These are phyloP conservation scores for Lactifluus piperatus DNA, from an alignment of 768 basidiomycete species.

Conservation along the genomic window DNA sequence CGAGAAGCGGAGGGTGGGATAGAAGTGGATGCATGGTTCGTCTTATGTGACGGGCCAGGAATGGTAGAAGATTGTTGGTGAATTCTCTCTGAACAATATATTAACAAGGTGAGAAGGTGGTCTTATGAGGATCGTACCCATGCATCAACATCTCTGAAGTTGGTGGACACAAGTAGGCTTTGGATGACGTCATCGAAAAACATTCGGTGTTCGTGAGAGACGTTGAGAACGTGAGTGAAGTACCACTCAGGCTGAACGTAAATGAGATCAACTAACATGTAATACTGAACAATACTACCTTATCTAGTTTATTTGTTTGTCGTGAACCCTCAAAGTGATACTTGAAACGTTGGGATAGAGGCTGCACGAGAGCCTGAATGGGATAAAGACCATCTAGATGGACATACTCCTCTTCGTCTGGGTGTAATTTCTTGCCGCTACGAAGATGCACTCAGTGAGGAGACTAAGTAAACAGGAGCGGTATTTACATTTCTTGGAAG, in stretches of 20 bases:
- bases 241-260: conserved; percentile 86
- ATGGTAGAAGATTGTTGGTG: conserved; percentile 63
- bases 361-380: conserved; percentile 73
- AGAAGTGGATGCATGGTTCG: conserved; percentile 68
- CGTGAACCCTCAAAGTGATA: conserved; percentile 89
- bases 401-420: conserved; percentile 17
- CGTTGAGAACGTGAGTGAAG: conserved; percentile 84
- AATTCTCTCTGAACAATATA: conserved; percentile 62
- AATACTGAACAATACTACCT: conserved; percentile 38
- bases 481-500: conserved; percentile 68
- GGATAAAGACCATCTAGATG: conserved; percentile 67
- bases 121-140: conserved; percentile 44
- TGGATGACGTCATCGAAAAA: conserved; percentile 78
- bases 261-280: not conserved
- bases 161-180: conserved; percentile 52
- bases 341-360: conserved; percentile 80
- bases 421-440: conserved; percentile 47
- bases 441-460: conserved; percentile 1
- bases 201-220: conserved; percentile 70
- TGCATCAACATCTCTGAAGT: conserved; percentile 57
- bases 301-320: conserved; percentile 87
- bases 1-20: conserved; percentile 72
- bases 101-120: conserved; percentile 1
- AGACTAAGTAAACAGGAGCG: not conserved
- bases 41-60: conserved; percentile 67